A percentile compares a stretch with the other conserved stretches of the same genome.
Evolutionary conservation across 169 alveolate species (phyloP).

Genomic region (Cryptosporidium muris): DNA sequence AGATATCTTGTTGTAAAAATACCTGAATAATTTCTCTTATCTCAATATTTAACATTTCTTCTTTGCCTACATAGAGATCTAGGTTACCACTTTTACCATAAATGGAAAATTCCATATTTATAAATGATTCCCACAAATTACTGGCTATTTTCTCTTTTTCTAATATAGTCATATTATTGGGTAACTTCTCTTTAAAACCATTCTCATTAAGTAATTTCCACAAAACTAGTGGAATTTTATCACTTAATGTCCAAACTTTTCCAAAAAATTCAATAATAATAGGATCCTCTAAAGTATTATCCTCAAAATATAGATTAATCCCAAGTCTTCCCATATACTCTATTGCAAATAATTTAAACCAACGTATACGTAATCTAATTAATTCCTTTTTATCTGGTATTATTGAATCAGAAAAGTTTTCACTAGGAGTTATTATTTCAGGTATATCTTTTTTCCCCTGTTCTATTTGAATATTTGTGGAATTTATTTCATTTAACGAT

Average conservation of each 20-base stretch:
- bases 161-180: not conserved
- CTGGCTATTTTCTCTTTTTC: slow-evolving; percentile 27
- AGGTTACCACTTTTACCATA: not conserved
- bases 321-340: slow-evolving; percentile 57
- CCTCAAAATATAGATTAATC: slow-evolving; percentile 2
- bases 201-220: slow-evolving; percentile 26
- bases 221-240: not conserved
- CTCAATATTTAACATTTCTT: slow-evolving; percentile 25
- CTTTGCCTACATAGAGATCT: not conserved
- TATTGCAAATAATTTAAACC: slow-evolving; percentile 45
- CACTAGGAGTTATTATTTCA: too few relatives aligned
- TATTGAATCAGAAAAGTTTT: too few relatives aligned
- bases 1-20: too few relatives aligned
- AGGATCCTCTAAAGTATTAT: not conserved
- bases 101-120: slow-evolving; percentile 9
- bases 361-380: not conserved
- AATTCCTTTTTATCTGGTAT: too few relatives aligned
- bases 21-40: slow-evolving; percentile 29
- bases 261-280: slow-evolving; percentile 1
- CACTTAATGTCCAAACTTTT: not conserved
- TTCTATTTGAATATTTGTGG: too few relatives aligned
- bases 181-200: slow-evolving; percentile 12
- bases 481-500: too few relatives aligned
- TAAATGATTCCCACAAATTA: slow-evolving; percentile 23
- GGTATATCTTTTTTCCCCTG: too few relatives aligned